Base-by-base conservation (phyloP, 345 rosid genomes). In the Cardiospermum halicacabum region DNA sequence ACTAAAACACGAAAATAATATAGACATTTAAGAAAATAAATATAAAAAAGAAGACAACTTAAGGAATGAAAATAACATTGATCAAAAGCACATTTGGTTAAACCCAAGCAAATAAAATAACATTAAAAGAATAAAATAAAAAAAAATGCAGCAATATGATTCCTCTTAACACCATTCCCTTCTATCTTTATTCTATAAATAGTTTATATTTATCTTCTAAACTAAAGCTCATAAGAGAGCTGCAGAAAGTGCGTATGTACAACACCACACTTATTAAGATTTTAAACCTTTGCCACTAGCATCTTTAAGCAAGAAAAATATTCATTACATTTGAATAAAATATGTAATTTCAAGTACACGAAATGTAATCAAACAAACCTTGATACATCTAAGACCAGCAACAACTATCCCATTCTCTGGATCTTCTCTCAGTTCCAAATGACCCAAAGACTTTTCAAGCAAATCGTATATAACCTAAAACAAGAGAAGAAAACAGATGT, bases 361-460 rank as follows among this genome's bases (percentile, higher is more conserved):
- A 58, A 8, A 57, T 58, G 43, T 58, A 34, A 75, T 60, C 65
- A 63, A 58, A 68, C 24, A 58, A 63, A 89, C 98, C 98, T 93
- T 90, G 57, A 93, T 88, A 68, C 85, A 80, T 74, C 92, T 82
- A 74, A 90, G 78, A 53, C 96, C 98, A 65, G 93, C 78, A 77
- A 93, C 96, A 81, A 81, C 70, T 70, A 93, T 86, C 65, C 98
- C 98, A 58, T 86, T 76, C 71, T 82, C 87, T 56, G 98, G 98
- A 85, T 93, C 98, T 76, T 93, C 98, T 74, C 98, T 82, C 56
- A 93, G 97, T 79, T 93, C 98, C 78, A 93, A 74, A 78, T 89
- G 91, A 37, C 90, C 91, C 0, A 96, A 93, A 54, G 97, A 86
- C 77, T 80, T 93, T 74, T 90, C 96, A 16, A 93, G 97, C 73